Base-by-base conservation (phyloP, 768 basidiomycete species). In the Steccherinum ochraceum region DNA sequence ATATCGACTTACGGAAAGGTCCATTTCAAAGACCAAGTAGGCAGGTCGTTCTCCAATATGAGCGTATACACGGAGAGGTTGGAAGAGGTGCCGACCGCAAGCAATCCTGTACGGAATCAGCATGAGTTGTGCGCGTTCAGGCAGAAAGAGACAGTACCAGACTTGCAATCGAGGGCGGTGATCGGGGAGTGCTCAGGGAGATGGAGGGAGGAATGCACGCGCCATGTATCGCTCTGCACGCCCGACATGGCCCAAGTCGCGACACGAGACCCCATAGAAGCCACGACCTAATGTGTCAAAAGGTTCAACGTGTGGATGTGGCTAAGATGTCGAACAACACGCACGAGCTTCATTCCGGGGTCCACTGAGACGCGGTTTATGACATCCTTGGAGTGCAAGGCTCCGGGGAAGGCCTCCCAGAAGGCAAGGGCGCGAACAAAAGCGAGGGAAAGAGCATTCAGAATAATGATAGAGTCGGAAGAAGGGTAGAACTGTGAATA, bases 1-100 rank as follows among this genome's bases (percentile, higher is more conserved):
- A 47, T 21, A 18, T 39, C 16, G 24, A 26, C 76, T 47, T 72
- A 90, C 89, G 70, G 59, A 48, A 72, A 67, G 18, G 73, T 73
- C 90, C 90, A 93, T 69, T 90, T 90, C 63, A 73, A 73, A 12
- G 81, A 83, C 90, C 90, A 93, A 0, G 83, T 87, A 13, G 83
- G 86, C 16, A 92, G 76, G 64, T 90, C 87, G 59, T 89, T 85
- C 57, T 91, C 87, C 24, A 89, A 73, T 50, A 85, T 80, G 24
- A 91, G 69, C 2, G 87, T 87, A 58, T 89, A 88, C 0, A 91
- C 79, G 1, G 86, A 83, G 12, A 93, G 69, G 35, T 77, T 75
- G 40, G 65, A 67, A 26, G 72, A 63, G 41, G 73, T 83, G 12
- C 86, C 88, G 27, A 91, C 78, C 19, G 83, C 84, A 54, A 93